Evolutionary conservation across 768 basidiomycete genomes (phyloP), one percentile per base, ranked within the genome.

Genomic region (Leucogyrophana mollusca): DNA sequence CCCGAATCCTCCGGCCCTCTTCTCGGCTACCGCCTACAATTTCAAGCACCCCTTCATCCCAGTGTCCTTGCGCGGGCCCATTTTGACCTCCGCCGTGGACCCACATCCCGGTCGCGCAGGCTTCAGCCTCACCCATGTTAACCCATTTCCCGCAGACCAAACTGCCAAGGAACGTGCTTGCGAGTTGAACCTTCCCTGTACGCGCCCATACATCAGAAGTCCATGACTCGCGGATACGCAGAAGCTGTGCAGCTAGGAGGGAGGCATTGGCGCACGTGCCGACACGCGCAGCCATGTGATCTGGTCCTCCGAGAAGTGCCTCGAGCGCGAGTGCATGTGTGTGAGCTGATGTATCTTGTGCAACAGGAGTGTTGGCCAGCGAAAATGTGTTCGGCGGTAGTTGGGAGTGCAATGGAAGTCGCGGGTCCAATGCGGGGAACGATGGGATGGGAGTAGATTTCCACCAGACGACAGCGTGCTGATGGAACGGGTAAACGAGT

Each of bases 391-490:
- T 78, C 0, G 83, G 68, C 1, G 78, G 74, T 46, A 91, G 83
- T 56, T 89, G 88, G 1, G 77, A 67, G 55, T 86, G 79, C 6
- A 91, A 66, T 0, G 85, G 80, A n/a, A 80, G 63, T 52, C 80
- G 78, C 2, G 88, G 80, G 57, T 90, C 86, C 40, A 91, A 71
- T 14, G 82, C 77, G 18, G 86, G 85, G 43, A 92, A 72, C 7
- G 82, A 82, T 11, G 83, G 81, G 10, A 87, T 77, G 9, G 87
- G 78, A 7, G 82, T 85, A 1, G 86, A 82, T 67, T 88, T 89
- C 87, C 89, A 91, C 87, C 88, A 91, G 33, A 92, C 89, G 16
- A 90, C 72, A 3, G 87, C 86, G 59, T 85, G 82, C 82, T 72
- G 49, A 23, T 11, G 11, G 6, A 45, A 40, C 38, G 47, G n/a